Base-by-base conservation (phyloP, 2,329 filamentous ascomycete genomes). In the Domatiomyces globalis region DNA sequence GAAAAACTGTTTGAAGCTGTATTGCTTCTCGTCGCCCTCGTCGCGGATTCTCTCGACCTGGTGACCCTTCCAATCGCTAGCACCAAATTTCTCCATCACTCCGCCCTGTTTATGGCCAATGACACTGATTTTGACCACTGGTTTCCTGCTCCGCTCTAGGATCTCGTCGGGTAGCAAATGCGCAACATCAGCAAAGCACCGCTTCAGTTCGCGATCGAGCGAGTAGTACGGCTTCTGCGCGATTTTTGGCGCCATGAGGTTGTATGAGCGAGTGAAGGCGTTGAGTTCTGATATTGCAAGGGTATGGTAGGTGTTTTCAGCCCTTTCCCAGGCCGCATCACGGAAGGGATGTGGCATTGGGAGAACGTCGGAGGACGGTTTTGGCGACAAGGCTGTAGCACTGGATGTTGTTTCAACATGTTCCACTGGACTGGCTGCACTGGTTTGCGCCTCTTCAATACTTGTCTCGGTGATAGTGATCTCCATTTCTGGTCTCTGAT, bases 211-310 rank as follows among this genome's bases (percentile, higher is more conserved):
- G 47, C 90, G 80, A 45, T 88, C 79, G 6, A 96, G 78, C 1
- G 76, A 82, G 63, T 87, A 88, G 66, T 96, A 96, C 0, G 90
- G 87, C 66, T 95, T 95, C 69, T 92, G 94, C 2, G 90, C 89
- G 1, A 95, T 75, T 50, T 87, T 83, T 0, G 92, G 92, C 0
- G 92, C 90, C 81, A 94, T 90, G 2, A 96, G 78, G 61, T 96
- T 96, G 72, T 98, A 98, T 12, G 85, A 85, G 22, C 92, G 79
- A 6, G 87, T 84, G 47, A 94, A 74, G 27, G 70, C 67, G 67
- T 96, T 96, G 51, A 96, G 78, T 51, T 86, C 80, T 46, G 78
- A 76, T 57, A 98, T 77, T 4, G 86, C 79, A 4, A 92, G 75
- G 42, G 77, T 78, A 64, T 89, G 80, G 68, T 94, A 96, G 5